phyloP scores from a whole-genome alignment of 495 filamentous ascomycete genomes.

The Aspergillus cavernicola region DNA sequence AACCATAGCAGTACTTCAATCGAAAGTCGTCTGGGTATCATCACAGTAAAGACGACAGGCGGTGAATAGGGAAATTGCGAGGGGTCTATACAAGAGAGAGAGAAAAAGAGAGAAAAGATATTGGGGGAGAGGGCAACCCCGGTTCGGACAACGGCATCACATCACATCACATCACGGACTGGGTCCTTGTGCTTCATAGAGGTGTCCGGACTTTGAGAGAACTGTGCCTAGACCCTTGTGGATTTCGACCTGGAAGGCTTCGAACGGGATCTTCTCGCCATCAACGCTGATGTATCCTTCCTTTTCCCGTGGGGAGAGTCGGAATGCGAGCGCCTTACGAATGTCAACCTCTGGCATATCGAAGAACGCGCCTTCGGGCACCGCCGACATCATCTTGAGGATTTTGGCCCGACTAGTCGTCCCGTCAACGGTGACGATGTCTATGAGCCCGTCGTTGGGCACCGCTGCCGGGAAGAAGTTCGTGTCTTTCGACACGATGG shows the following conservation, averaged over 20 bases:
- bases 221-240: conserved; percentile 82
- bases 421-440: conserved; percentile 77
- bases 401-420: conserved; percentile 61
- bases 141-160: neutral
- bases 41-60: conserved; percentile 21
- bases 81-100: conserved; percentile 6
- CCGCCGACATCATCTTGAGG: conserved; percentile 62
- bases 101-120: conserved; percentile 5
- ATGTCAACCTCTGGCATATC: conserved; percentile 73
- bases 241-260: conserved; percentile 85
- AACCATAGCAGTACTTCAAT: conserved; percentile 17
- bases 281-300: conserved; percentile 91
- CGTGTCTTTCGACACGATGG: conserved; percentile 79
- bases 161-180: conserved; percentile 21
- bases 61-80: neutral
- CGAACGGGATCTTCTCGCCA: conserved; percentile 81
- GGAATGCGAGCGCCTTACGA: conserved; percentile 76
- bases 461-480: conserved; percentile 87
- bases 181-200: conserved; percentile 69
- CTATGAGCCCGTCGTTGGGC: conserved; percentile 80
- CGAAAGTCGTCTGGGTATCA: conserved; percentile 40
- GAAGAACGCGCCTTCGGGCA: conserved; percentile 72
- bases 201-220: conserved; percentile 63
- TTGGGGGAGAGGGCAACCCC: neutral
- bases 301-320: conserved; percentile 68